phyloP scores from a whole-genome alignment of 1,284 basidiomycete genomes.

The Pascua sp. region DNA sequence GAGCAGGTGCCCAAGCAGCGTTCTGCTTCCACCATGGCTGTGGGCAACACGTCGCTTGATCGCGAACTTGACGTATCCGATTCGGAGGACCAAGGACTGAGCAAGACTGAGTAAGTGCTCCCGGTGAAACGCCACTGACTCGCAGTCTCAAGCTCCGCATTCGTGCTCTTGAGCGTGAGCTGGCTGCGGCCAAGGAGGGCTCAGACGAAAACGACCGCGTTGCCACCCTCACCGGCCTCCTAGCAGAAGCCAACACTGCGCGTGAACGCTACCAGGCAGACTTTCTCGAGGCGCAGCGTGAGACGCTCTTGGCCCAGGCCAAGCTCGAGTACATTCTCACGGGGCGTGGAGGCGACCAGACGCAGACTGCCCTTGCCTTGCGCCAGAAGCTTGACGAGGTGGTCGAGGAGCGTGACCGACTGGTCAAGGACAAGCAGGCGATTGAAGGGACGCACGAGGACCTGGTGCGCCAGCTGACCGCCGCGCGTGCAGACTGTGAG shows the following conservation, averaged over 20 bases:
- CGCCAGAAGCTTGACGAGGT: slow-evolving; percentile 83
- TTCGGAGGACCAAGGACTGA: slow-evolving; percentile 64
- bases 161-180: slow-evolving; percentile 73
- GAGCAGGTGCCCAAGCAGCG: slow-evolving; percentile 55
- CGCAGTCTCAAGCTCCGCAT: slow-evolving; percentile 58
- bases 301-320: slow-evolving; percentile 73
- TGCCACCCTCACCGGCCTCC: slow-evolving; percentile 78
- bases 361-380: slow-evolving; percentile 81
- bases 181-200: slow-evolving; percentile 62
- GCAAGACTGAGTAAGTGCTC: slow-evolving; percentile 66
- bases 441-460: slow-evolving; percentile 60
- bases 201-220: slow-evolving; percentile 55
- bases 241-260: slow-evolving; percentile 86
- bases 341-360: slow-evolving; percentile 73
- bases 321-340: slow-evolving; percentile 83
- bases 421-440: slow-evolving; percentile 57
- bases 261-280: slow-evolving; percentile 85
- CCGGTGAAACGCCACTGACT: background rate
- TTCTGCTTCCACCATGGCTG: slow-evolving; percentile 10
- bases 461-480: slow-evolving; percentile 66
- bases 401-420: slow-evolving; percentile 70
- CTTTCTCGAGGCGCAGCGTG: slow-evolving; percentile 77
- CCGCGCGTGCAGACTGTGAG: slow-evolving; percentile 83
- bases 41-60: slow-evolving; percentile 36
- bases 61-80: slow-evolving; percentile 52